phyloP scores from a whole-genome alignment of 345 rosid species.

The Noccaea bulbosa region DNA sequence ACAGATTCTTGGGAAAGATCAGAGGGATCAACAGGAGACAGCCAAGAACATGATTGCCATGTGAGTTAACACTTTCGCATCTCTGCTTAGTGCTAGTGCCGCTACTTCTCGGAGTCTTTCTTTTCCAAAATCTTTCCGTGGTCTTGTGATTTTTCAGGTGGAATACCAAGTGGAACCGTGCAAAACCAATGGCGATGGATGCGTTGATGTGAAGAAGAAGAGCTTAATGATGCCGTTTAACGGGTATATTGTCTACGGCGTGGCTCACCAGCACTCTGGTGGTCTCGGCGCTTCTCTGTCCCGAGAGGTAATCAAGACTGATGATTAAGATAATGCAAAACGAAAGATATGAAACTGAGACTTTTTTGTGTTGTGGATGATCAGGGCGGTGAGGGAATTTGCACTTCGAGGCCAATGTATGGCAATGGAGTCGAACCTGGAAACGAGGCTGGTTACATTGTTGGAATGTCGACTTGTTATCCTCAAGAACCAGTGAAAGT shows the following conservation, averaged over 20 bases:
- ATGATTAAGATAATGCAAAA: conserved; percentile 7
- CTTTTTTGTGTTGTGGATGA: conserved; percentile 22
- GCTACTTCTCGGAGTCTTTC: conserved; percentile 12
- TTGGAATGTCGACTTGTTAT: conserved; percentile 93
- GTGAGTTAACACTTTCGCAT: conserved; percentile 44
- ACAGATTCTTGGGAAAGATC: conserved; percentile 66
- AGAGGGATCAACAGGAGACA: conserved; percentile 45
- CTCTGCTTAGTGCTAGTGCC: background rate
- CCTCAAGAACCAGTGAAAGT: conserved; percentile 64
- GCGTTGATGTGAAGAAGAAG: conserved; percentile 56
- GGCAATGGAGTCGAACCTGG: conserved; percentile 82
- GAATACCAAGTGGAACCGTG: conserved; percentile 74
- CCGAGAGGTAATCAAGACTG: conserved; percentile 57
- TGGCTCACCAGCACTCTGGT: conserved; percentile 80
- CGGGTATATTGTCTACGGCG: conserved; percentile 83
- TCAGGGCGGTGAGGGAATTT: conserved; percentile 67
- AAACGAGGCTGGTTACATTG: conserved; percentile 83
- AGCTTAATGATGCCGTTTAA: conserved; percentile 62
- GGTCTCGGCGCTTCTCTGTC: conserved; percentile 71
- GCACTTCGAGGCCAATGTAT: conserved; percentile 62
- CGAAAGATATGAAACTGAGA: conserved; percentile 4
- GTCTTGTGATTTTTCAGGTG: conserved; percentile 46
- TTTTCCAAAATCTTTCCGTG: background rate
- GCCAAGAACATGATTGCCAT: conserved; percentile 60
- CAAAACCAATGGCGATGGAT: conserved; percentile 36